Base-by-base conservation (phyloP, 2,329 filamentous ascomycete genomes). In the Fusarium kyushuense region DNA sequence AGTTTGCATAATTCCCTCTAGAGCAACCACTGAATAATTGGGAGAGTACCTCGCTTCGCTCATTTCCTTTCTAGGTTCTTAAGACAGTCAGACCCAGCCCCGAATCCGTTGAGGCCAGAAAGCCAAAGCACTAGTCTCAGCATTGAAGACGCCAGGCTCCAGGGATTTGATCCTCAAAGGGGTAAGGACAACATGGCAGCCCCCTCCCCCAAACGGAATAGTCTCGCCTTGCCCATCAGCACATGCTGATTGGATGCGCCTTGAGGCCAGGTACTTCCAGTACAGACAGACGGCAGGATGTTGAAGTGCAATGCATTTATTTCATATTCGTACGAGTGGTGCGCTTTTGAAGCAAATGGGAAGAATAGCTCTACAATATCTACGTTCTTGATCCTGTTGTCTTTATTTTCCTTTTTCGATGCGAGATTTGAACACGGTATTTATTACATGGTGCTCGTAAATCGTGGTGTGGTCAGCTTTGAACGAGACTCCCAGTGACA, bases 171-270 rank as follows among this genome's bases (percentile, higher is more conserved):
- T 61, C 35, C 42, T 33, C 43, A 49, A 49, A 33, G 21, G 32
- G 21, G 25, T 27, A 43, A 57, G 38, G 60, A 60, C n/a, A 40
- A 9, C 23, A 42, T 42, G 16, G 41, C 23, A 43, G 42, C 25
- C 40, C 49, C 56, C 43, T 17, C 40, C 49, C 56, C 43, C 43
- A 40, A 60, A 40, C 13, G 35, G 49, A 12, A 47, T 47, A 63
- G 42, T n/a, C 51, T 46, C 55, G 53, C 30, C 19, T 32, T 42
- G 23, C 19, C 33, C 38, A 29, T 32, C 17, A 46, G n/a, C 41
- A 36, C 23, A 36, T 27, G 21, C 30, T 40, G 29, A 17, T 21
- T 49, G 23, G 23, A 56, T 47, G 40, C 29, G 38, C 32, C 21
- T 35, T 49, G 16, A n/a, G 32, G 23, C 21, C 54, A 42, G 46